Percentiles rank a stretch among this genome's conserved stretches.
Evolutionary conservation across 2,329 filamentous ascomycete genomes (phyloP).

Genomic region (Alternaria sp.): DNA sequence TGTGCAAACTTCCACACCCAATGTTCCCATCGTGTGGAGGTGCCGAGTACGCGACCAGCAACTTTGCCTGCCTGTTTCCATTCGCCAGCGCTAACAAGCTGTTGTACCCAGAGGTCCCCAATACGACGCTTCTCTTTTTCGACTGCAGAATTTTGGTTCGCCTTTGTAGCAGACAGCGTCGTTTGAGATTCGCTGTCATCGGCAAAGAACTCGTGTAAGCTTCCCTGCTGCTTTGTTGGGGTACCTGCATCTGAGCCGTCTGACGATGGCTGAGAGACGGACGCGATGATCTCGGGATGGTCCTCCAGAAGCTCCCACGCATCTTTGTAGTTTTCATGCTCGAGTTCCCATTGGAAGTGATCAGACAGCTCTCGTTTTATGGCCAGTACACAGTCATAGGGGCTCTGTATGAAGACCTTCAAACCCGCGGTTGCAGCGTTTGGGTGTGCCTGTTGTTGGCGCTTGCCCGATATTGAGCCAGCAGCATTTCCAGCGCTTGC

Average conservation of each 20-base stretch:
- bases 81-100: conserved; percentile 74
- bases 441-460: conserved; percentile 50
- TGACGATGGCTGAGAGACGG: conserved; percentile 46
- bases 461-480: conserved; percentile 25
- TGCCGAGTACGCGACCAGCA: conserved; percentile 81
- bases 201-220: conserved; percentile 70
- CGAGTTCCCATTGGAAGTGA: conserved; percentile 83
- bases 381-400: conserved; percentile 93
- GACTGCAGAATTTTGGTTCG: conserved; percentile 66
- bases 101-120: conserved; percentile 91
- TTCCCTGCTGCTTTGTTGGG: conserved; percentile 52
- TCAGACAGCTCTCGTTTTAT: conserved; percentile 86
- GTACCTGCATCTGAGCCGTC: conserved; percentile 51
- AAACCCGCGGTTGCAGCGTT: conserved; percentile 63
- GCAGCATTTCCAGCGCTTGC: conserved; percentile 41
- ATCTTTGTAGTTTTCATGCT: conserved; percentile 79
- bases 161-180: conserved; percentile 64
- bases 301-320: conserved; percentile 90
- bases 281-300: conserved; percentile 73
- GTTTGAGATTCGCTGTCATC: conserved; percentile 70
- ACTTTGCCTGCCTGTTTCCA: conserved; percentile 81
- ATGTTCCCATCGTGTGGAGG: conserved; percentile 85
- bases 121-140: conserved; percentile 90
- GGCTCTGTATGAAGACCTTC: conserved; percentile 94
- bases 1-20: conserved; percentile 94